Percentiles rank a stretch among this genome's conserved stretches.
Evolutionary conservation across 176 grass and related monocot species (phyloP).

Genomic region (Cymbopogon citratus): DNA sequence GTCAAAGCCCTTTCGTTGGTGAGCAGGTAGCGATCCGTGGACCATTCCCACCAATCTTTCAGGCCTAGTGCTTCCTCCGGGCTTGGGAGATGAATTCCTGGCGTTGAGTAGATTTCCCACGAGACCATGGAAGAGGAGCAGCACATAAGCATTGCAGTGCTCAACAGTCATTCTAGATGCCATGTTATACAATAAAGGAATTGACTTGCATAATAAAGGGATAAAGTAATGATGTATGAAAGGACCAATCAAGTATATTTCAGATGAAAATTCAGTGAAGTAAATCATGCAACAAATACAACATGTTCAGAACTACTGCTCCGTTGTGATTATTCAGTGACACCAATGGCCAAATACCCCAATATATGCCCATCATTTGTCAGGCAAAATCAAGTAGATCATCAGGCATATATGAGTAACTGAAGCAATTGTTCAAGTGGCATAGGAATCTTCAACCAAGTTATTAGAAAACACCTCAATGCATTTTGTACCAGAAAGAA

Average conservation of each 20-base stretch:
- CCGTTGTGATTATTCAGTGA: not conserved
- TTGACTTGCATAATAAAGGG: not conserved
- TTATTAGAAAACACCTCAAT: not conserved
- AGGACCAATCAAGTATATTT: not conserved
- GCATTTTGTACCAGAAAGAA: not conserved
- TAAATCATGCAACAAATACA: not conserved
- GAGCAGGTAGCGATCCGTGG: no score
- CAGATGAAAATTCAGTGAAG: not conserved
- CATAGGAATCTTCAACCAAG: not conserved
- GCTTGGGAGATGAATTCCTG: no score
- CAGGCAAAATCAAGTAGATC: not conserved
- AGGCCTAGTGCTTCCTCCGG: no score
- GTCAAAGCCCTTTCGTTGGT: no score
- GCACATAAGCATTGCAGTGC: no score
- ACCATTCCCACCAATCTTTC: no score
- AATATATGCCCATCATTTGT: not conserved
- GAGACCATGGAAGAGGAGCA: no score
- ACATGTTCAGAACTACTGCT: not conserved
- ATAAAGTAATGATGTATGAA: not conserved
- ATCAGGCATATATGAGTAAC: not conserved
- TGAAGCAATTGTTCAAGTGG: not conserved
- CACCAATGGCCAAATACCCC: not conserved
- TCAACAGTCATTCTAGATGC: no score
- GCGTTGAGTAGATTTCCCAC: no score
- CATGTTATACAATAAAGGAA: not conserved